Conservation (phyloP, 441 rosid species). For the Viola pubescens region DNA sequence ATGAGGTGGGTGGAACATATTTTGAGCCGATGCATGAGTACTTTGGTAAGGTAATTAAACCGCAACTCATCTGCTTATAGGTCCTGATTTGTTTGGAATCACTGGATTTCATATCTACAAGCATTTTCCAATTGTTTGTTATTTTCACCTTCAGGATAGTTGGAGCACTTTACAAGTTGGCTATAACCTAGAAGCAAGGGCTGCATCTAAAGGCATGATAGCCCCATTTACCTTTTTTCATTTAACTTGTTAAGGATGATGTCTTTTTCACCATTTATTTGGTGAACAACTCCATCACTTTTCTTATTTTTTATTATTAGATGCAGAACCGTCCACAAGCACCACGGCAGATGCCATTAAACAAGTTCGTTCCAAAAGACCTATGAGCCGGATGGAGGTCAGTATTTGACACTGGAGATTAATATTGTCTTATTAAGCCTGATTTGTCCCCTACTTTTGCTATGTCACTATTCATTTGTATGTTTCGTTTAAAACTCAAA, state of each 20-base stretch:
- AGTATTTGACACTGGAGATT: conserved; percentile 11
- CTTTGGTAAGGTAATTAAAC: conserved; percentile 67
- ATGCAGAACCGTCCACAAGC: conserved; percentile 46
- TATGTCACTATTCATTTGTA: too few relatives aligned
- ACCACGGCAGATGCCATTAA: conserved; percentile 51
- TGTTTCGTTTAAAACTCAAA: too few relatives aligned
- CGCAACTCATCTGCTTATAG: conserved; percentile 11
- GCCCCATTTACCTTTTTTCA: conserved; percentile 9
- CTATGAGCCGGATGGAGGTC: conserved; percentile 93
- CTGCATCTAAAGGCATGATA: conserved; percentile 32
- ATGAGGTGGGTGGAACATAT: conserved; percentile 57
- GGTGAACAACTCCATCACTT: conserved; percentile 14
- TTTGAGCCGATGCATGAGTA: conserved; percentile 58
- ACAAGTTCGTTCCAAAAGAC: conserved; percentile 71
- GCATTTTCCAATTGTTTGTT: conserved; percentile 24
- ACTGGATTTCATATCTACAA: conserved; percentile 19
- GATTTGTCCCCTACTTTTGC: too few relatives aligned
- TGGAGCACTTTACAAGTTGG: conserved; percentile 46
- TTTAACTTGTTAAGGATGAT: conserved; percentile 1
- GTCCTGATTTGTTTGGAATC: conserved; percentile 15
- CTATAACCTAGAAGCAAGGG: conserved; percentile 39
- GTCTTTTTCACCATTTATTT: conserved; percentile 1
- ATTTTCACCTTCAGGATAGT: conserved; percentile 51
- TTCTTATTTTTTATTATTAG: conserved; percentile 13
- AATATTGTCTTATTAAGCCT: neutral